These are phyloP conservation scores for Acanthamoeba triangularis DNA, from an alignment of 208 protist species.

Conservation along the genomic window DNA sequence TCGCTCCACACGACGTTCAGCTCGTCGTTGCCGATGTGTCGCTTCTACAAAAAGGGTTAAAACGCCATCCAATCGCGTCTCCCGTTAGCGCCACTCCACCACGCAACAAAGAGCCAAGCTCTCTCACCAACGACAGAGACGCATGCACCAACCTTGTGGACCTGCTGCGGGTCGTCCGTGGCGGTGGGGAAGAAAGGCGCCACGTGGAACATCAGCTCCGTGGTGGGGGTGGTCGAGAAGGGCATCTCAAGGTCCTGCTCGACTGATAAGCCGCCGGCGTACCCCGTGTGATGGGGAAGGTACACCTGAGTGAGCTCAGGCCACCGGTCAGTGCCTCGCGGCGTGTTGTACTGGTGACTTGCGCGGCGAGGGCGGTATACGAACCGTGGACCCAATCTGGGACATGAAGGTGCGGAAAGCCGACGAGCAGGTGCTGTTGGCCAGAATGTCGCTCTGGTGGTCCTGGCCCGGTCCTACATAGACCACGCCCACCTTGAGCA, in stretches of 20 bases:
- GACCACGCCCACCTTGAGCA: conserved; percentile 48
- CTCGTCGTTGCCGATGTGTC: conserved; percentile 63
- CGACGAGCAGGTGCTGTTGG: background rate
- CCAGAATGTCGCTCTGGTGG: background rate
- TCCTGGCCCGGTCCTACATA: conserved; percentile 27
- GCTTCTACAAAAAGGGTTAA: background rate
- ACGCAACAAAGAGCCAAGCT: background rate
- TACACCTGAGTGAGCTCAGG: background rate
- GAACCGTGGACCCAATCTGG: background rate
- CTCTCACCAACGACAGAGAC: background rate
- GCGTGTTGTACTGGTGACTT: too few relatives aligned
- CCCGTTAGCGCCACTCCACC: background rate
- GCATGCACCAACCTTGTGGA: background rate
- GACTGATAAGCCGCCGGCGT: background rate
- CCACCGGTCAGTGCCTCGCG: background rate
- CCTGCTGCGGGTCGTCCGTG: conserved; percentile 28
- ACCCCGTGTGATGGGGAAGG: conserved; percentile 28
- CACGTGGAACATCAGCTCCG: conserved; percentile 59
- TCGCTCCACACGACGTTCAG: conserved; percentile 56
- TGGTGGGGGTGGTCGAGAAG: conserved; percentile 3
- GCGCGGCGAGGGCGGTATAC: background rate
- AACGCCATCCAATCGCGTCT: background rate
- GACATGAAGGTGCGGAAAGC: conserved; percentile 20
- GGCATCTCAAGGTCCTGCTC: conserved; percentile 26
- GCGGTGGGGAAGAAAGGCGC: conserved; percentile 39